Evolutionary conservation across 257 asterid species (phyloP), one percentile per base, ranked within the genome.

Genomic region (Solanum corneliomulleri): DNA sequence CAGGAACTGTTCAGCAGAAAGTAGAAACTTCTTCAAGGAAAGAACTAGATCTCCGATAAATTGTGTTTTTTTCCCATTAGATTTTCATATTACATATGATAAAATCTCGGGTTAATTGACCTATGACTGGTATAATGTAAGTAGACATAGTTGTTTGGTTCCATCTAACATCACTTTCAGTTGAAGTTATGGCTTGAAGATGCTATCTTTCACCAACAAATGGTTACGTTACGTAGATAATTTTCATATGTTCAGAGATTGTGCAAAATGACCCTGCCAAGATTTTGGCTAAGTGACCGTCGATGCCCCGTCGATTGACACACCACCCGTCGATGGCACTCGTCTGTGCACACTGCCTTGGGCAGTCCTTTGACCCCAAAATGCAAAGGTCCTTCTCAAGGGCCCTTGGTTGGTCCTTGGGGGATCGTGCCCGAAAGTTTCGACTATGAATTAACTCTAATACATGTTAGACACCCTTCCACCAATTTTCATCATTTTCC

Each of bases 1-100:
- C 87, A 94, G 90, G 87, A 94, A 90, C 99, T 97, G 97, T 66
- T 64, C 77, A 33, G 68, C 66, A 33, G 58, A 84, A 83, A 58
- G 71, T 20, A 83, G 70, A 83, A 83, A 74, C 29, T 27, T 23
- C 6, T 25, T 2, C 21, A n/a, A 66, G 64, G 35, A 83, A 60
- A 13, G 37, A 60, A 84, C 81, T n/a, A n/a, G n/a, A n/a, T 78
- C 11, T 74, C 58, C 33, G 76, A 52, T 86, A 33, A 56, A 85
- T 49, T 86, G 64, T 27, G 12, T 41, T 49, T 1, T 58, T 78
- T 16, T 56, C 41, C 14, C 71, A 25, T 25, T 21, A 35, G 3
- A 72, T 18, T 9, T 71, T 72, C 60, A 37, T 21, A 74, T 6
- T n/a, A 37, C 7, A 58, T 58, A 58, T 58, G 66, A 56, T 7